These are phyloP conservation scores for Podosphaera leucotricha DNA, from an alignment of 2,329 filamentous ascomycete species.

Conservation along the genomic window DNA sequence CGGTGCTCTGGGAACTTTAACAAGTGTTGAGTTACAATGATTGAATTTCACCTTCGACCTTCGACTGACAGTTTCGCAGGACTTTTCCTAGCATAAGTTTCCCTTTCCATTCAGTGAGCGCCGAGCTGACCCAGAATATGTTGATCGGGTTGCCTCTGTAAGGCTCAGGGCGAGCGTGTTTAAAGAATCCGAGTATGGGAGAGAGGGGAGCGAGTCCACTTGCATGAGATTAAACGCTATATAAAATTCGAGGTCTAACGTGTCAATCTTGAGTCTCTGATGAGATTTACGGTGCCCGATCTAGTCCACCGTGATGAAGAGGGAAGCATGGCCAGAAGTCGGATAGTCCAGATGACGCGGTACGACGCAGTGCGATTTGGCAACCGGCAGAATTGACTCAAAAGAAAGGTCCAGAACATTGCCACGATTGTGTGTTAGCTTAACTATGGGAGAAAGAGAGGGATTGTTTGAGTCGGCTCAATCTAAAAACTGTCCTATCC, in stretches of 20 bases:
- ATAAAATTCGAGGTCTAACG: neutral
- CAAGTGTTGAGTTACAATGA: neutral
- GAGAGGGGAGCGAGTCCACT: neutral
- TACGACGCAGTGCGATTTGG: neutral
- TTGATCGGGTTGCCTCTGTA: neutral
- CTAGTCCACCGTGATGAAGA: neutral
- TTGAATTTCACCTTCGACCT: neutral
- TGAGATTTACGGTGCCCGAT: neutral
- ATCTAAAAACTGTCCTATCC: neutral
- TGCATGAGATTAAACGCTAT: neutral
- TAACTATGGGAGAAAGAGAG: neutral
- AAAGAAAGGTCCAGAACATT: neutral
- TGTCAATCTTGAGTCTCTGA: neutral
- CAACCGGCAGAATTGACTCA: neutral
- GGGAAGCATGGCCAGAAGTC: neutral
- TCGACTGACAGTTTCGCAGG: neutral
- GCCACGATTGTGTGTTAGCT: neutral
- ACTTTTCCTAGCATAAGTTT: neutral
- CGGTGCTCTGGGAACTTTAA: neutral
- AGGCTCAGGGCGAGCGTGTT: neutral
- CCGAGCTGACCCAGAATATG: neutral
- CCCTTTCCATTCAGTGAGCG: neutral
- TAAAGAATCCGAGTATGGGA: neutral
- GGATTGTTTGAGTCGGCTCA: neutral
- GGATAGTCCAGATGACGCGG: neutral